Evolutionary conservation across 495 filamentous ascomycete genomes (phyloP), one percentile per base, ranked within the genome.

Genomic region (Trichoderma parareesei): DNA sequence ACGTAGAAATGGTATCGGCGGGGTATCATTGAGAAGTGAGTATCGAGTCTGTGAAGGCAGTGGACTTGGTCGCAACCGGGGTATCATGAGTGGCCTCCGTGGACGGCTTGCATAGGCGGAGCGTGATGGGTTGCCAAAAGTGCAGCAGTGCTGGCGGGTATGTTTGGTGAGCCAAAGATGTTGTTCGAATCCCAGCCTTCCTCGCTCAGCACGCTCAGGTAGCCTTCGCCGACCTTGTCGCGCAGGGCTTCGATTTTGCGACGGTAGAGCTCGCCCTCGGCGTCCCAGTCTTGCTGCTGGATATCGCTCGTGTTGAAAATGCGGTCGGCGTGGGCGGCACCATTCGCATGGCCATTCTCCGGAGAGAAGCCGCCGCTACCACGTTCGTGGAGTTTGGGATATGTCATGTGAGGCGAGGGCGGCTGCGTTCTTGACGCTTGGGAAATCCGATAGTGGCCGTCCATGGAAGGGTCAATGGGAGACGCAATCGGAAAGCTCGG

Each of bases 241-340:
- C 90, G 88, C 18, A 97, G 76, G 13, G 88, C 88, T 73, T 94
- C 91, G 60, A 98, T 85, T 69, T 92, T 92, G 73, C 88, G 88
- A 46, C 86, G 84, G 73, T 93, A 97, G 6, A 91, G 78, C 69
- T 96, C 91, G 60, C 88, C 87, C 62, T 86, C 85, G 55, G 87
- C 76, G 61, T 85, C 84, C 83, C 89, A 90, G 63, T 90, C 81
- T 64, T 81, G 77, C 38, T 72, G 74, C 49, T 82, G 79, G 37
- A 73, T 78, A 70, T 78, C 78, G 49, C 60, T 73, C 72, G 20
- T 76, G 70, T 0, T 80, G 71, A 60, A 78, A 69, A 64, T 75
- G 73, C 59, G 68, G 61, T 74, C 73, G 44, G 77, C 71, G 9
- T 78, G 71, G 43, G 76, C 69, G 44, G 68, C 74, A 38, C 79